phyloP scores from a whole-genome alignment of 2,329 filamentous ascomycete genomes.

The Colletotrichum camelliae region DNA sequence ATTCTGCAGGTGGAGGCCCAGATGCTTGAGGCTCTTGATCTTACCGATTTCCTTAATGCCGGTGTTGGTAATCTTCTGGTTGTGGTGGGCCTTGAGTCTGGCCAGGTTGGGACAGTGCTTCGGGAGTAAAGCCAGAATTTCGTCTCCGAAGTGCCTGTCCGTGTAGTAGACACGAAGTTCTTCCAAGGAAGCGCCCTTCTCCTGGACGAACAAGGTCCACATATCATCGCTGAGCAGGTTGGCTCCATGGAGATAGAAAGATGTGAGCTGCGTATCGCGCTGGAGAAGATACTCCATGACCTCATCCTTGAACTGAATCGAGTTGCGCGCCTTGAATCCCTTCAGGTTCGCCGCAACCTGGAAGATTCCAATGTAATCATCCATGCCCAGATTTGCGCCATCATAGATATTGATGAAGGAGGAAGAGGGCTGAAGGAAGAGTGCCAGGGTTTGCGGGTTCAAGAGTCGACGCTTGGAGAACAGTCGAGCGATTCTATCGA shows the following conservation, averaged over 20 bases:
- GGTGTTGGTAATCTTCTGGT: conserved; percentile 72
- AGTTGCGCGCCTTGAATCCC: conserved; percentile 78
- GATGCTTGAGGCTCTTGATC: conserved; percentile 70
- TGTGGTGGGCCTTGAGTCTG: conserved; percentile 82
- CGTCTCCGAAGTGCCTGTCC: conserved; percentile 80
- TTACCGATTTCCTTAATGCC: conserved; percentile 70
- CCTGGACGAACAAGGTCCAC: conserved; percentile 74
- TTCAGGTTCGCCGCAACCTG: conserved; percentile 73
- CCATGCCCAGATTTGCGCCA: conserved; percentile 67
- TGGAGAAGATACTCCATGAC: conserved; percentile 82
- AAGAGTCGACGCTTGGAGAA: conserved; percentile 66
- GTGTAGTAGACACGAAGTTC: conserved; percentile 82
- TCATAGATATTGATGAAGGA: conserved; percentile 64
- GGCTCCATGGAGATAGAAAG: conserved; percentile 80
- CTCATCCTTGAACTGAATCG: conserved; percentile 88
- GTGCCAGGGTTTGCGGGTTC: conserved; percentile 55
- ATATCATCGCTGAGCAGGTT: conserved; percentile 81
- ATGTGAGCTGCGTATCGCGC: conserved; percentile 71
- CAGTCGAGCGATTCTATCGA: conserved; percentile 65
- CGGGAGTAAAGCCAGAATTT: conserved; percentile 67
- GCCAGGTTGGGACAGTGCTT: conserved; percentile 70
- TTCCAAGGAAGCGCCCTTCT: conserved; percentile 69
- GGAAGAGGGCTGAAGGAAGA: conserved; percentile 60
- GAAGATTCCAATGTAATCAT: conserved; percentile 84
- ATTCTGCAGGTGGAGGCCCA: conserved; percentile 73